Base-by-base conservation (phyloP, 2,329 filamentous ascomycete species). In the Clarireedia hainanense region DNA sequence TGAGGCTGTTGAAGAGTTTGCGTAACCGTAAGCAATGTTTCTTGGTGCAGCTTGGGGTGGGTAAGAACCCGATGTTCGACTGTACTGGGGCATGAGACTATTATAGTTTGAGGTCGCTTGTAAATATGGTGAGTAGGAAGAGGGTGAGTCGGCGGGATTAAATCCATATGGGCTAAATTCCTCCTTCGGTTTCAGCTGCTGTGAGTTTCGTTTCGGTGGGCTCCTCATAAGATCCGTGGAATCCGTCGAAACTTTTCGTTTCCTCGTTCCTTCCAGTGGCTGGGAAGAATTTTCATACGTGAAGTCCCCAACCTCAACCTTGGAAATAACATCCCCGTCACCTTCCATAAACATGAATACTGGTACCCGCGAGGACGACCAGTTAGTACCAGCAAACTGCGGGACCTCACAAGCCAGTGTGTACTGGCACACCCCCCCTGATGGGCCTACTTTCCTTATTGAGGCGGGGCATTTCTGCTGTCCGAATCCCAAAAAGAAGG, bases 401-500 rank as follows among this genome's bases (percentile, higher is more conserved):
- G 91, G 91, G 34, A 86, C 88, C 56, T 89, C 84, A 42, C 84
- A 82, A 47, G 80, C 82, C 63, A 95, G 77, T 30, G 80, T 79
- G 71, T 94, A 95, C 60, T 85, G 80, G 68, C 81, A 88, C 54
- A 73, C 75, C 20, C 81, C 80, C 62, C 80, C 72, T 59, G 84
- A 80, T 72, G 75, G 81, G 63, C 72, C 77, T 68, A 76, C 68
- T 67, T 85, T 85, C 47, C 81, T 78, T 24, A 91, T 76, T 55
- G 84, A 79, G 57, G 84, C 84, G 54, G 81, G 76, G 70, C 84
- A 86, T 69, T 85, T 84, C 65, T 87, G 82, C n/a, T 80, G 78
- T n/a, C 89, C 90, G 71, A 96, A 95, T 47, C 85, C 80, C 54
- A 96, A 72, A 61, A 74, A 85, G 65, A 89, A 84, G 50, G 76